phyloP scores from a whole-genome alignment of 2,329 filamentous ascomycete species.

The Penicillium griseofulvum region DNA sequence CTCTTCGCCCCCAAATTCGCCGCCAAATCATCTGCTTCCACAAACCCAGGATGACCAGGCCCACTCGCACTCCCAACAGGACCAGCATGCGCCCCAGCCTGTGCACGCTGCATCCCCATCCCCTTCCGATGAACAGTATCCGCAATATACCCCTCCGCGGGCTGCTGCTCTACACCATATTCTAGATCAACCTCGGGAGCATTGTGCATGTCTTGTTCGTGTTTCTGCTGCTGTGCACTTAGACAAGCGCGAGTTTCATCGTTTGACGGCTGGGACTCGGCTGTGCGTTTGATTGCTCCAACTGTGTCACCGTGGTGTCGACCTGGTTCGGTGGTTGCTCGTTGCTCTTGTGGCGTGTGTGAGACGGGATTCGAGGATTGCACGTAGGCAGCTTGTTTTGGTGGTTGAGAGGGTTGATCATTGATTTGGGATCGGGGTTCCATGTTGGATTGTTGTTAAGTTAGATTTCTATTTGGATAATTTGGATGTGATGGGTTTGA shows the following conservation, averaged over 20 bases:
- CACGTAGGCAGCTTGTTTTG: conserved; percentile 35
- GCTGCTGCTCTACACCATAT: conserved; percentile 39
- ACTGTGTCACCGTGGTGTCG: conserved; percentile 27
- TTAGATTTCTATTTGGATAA: not conserved
- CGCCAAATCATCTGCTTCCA: conserved; percentile 32
- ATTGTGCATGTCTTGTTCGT: conserved; percentile 16
- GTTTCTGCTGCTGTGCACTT: conserved; percentile 13
- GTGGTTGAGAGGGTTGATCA: conserved; percentile 30
- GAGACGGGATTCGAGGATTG: conserved; percentile 36
- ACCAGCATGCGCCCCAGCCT: conserved; percentile 37
- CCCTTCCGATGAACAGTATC: conserved; percentile 29
- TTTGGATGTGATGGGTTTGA: too few species aligned
- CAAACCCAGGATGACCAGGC: conserved; percentile 31
- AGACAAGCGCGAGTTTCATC: conserved; percentile 24
- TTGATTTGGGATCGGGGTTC: conserved; percentile 12
- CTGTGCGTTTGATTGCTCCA: conserved; percentile 24
- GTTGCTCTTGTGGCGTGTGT: conserved; percentile 29
- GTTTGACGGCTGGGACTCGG: conserved; percentile 30
- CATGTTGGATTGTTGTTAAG: conserved; percentile 12
- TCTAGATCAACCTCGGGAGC: conserved; percentile 31
- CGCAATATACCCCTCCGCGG: conserved; percentile 36
- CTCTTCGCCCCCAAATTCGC: conserved; percentile 36
- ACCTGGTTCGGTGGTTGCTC: not conserved
- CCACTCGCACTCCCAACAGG: conserved; percentile 32
- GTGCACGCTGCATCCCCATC: conserved; percentile 21